Evolutionary conservation across 2,329 filamentous ascomycete genomes (phyloP).

Genomic region (Pseudocercospora macadamiae): DNA sequence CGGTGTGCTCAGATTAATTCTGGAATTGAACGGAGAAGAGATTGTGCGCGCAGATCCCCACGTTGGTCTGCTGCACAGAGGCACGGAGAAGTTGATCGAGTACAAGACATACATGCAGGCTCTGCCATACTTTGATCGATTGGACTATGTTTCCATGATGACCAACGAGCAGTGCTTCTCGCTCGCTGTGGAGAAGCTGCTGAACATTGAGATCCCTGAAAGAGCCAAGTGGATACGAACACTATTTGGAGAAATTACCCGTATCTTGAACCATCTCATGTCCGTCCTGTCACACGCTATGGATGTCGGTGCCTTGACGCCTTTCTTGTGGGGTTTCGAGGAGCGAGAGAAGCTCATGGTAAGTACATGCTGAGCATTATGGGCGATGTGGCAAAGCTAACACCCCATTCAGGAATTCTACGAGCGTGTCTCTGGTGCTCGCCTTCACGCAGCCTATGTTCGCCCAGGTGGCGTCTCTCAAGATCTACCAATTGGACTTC

Average conservation of each 20-base stretch:
- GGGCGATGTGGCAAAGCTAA: constrained; percentile 9
- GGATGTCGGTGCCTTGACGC: constrained; percentile 97
- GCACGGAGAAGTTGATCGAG: constrained; percentile 99
- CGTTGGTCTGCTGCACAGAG: constrained; percentile 92
- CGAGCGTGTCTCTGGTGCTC: constrained; percentile 96
- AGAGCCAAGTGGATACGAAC: constrained; percentile 97
- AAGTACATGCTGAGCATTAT: constrained; percentile 40
- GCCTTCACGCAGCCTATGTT: constrained; percentile 95
- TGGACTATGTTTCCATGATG: constrained; percentile 99
- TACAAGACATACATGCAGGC: constrained; percentile 99
- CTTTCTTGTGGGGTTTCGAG: constrained; percentile 99
- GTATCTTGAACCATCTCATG: constrained; percentile 96
- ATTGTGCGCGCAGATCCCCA: constrained; percentile 96
- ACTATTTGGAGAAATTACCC: constrained; percentile 91
- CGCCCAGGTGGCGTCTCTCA: constrained; percentile 95
- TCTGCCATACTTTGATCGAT: constrained; percentile 95
- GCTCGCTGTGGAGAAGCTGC: constrained; percentile 93
- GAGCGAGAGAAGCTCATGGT: constrained; percentile 99
- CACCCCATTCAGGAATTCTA: constrained; percentile 81
- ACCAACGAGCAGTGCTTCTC: constrained; percentile 99
- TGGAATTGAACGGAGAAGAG: constrained; percentile 97
- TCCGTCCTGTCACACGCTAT: constrained; percentile 95
- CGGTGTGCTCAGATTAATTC: constrained; percentile 94
- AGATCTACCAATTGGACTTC: constrained; percentile 87
- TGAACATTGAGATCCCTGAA: constrained; percentile 94